Evolutionary conservation across 352 stramenopile species (phyloP), one percentile per base, ranked within the genome.

Genomic region (Phytophthora foliorum): DNA sequence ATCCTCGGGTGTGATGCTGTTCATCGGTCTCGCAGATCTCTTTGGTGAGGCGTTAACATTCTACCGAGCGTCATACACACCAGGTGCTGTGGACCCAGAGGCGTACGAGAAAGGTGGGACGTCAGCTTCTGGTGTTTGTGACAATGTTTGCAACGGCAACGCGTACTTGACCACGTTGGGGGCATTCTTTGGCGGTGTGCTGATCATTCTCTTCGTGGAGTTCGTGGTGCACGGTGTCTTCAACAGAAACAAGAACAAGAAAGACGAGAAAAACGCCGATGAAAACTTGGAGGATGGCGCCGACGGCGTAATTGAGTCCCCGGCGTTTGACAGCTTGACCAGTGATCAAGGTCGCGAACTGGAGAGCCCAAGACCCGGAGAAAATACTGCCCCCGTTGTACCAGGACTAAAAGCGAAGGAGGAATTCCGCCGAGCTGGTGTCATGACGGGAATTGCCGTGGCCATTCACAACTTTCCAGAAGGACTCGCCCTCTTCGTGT

Each of bases 381-480:
- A 46, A 13, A 32, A 10, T 32, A 9, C 29, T 32, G 7, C 29
- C 29, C 34, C 34, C n/a, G 34, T 39, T n/a, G 53, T 61, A 3
- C 53, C 17, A 29, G 75, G 34, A 39, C 34, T 39, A 67, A 4
- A 46, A 62, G 1, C 49, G 16, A 86, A 90, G 61, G 58, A 81
- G 9, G 72, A 87, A 24, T 90, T 94, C 50, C 80, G 89, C 21
- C 81, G 84, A 21, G 95, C 97, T 59, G 95, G 96, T 54, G 72
- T 98, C 6, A 89, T 97, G 61, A 98, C 95, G 6, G 97, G 95
- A 11, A 73, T 99, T 13, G 97, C 93, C 39, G 98, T 99, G 58
- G 95, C 90, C 5, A 97, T 99, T 38, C 97, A 99, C 80, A 99
- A 99, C 78, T 98, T 99, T 69, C 97, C 97, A 0, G 97, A 99